Percentiles rank a stretch among this genome's conserved stretches.
phyloP scores from a whole-genome alignment of 768 basidiomycete genomes.

The Russula sp. region DNA sequence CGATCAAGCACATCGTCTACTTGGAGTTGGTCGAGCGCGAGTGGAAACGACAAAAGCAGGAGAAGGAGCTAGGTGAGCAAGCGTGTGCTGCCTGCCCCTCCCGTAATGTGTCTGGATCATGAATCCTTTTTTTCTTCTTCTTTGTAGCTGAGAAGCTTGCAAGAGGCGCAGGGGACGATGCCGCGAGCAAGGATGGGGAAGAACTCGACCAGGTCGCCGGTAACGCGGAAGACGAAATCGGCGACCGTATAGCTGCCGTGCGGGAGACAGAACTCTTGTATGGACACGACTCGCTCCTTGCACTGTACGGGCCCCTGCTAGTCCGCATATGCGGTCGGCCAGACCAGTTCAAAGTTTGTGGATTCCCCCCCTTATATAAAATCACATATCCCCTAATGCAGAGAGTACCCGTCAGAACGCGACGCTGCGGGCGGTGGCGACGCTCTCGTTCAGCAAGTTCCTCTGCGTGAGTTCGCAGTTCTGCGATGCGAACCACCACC shows the following conservation, averaged over 20 bases:
- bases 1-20: conserved; percentile 96
- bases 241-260: conserved; percentile 78
- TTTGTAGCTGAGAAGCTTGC: conserved; percentile 53
- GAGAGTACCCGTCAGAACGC: conserved; percentile 53
- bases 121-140: neutral
- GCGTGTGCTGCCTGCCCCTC: neutral
- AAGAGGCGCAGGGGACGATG: conserved; percentile 31
- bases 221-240: conserved; percentile 97
- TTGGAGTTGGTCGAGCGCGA: conserved; percentile 93
- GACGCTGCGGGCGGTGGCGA: conserved; percentile 79
- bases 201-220: conserved; percentile 97
- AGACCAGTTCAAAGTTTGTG: conserved; percentile 77
- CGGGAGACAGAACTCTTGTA: conserved; percentile 85
- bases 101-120: neutral
- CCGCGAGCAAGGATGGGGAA: conserved; percentile 51
- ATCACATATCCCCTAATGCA: neutral
- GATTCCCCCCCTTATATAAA: neutral
- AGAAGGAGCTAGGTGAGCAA: conserved; percentile 63
- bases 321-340: conserved; percentile 88
- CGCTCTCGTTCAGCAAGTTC: conserved; percentile 88
- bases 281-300: conserved; percentile 71
- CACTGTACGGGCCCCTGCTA: conserved; percentile 83
- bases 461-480: conserved; percentile 92
- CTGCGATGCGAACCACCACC: conserved; percentile 81
- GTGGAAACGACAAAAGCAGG: conserved; percentile 94